Conservation (phyloP, 2,329 filamentous ascomycete species). For the Epichloe elymi region DNA sequence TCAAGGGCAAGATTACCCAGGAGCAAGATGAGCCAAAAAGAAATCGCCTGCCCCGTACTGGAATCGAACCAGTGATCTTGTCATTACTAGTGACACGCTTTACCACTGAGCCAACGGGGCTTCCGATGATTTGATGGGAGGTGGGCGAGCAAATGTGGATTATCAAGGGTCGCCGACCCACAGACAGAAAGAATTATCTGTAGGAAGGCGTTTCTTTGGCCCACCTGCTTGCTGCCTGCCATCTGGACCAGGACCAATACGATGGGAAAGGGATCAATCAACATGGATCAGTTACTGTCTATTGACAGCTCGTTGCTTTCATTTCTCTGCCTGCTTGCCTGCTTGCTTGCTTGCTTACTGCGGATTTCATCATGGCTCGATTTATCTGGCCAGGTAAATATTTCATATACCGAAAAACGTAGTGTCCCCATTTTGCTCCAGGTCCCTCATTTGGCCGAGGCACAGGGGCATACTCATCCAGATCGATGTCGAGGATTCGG, state of each 20-base stretch:
- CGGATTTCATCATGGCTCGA: too few relatives aligned
- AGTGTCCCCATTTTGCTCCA: constrained; percentile 18
- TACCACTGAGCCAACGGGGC: constrained; percentile 24
- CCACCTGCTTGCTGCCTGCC: neutral
- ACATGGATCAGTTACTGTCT: too few relatives aligned
- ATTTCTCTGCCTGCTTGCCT: neutral
- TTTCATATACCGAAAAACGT: constrained; percentile 22
- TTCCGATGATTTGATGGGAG: neutral
- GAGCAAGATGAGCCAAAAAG: neutral
- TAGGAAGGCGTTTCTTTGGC: neutral
- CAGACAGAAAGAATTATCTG: neutral
- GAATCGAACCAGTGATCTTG: constrained; percentile 24
- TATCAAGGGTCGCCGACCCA: neutral
- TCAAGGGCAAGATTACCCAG: neutral
- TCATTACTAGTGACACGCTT: constrained; percentile 25
- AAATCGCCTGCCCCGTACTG: constrained; percentile 15
- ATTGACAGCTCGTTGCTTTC: neutral
- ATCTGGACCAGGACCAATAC: neutral
- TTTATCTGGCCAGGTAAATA: constrained; percentile 7
- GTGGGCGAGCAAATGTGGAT: neutral
- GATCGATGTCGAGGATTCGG: constrained; percentile 16
- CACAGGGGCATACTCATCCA: constrained; percentile 19
- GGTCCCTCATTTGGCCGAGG: constrained; percentile 13
- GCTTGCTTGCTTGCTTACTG: too few relatives aligned
- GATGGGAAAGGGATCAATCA: neutral